Evolutionary conservation across 345 rosid species (phyloP).

Genomic region (Geranium rotundifolium): DNA sequence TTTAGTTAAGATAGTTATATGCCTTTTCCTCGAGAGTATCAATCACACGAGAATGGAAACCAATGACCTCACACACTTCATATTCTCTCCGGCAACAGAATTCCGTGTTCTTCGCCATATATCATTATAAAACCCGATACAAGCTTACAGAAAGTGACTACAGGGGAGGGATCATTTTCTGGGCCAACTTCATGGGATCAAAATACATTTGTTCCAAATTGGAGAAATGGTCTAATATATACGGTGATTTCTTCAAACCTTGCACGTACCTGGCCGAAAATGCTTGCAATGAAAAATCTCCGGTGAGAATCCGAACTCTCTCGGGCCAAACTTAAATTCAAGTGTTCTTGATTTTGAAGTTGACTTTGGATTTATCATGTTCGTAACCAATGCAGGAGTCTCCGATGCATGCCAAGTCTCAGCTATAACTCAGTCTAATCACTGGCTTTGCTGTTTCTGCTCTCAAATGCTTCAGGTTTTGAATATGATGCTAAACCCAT

Average conservation of each 20-base stretch:
- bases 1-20: too few species aligned
- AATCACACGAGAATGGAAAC: too few species aligned
- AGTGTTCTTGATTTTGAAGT: background rate
- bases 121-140: too few species aligned
- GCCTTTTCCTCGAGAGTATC: too few species aligned
- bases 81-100: too few species aligned
- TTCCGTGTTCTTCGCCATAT: too few species aligned
- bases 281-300: slow-evolving; percentile 59
- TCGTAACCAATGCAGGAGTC: background rate
- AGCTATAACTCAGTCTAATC: background rate
- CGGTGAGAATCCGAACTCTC: slow-evolving; percentile 26
- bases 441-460: too few species aligned
- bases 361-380: background rate
- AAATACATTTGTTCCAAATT: slow-evolving; percentile 58
- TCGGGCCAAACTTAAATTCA: background rate
- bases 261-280: slow-evolving; percentile 74
- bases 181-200: slow-evolving; percentile 85
- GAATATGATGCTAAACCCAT: too few species aligned
- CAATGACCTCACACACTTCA: too few species aligned
- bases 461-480: too few species aligned
- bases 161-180: slow-evolving; percentile 93
- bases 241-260: slow-evolving; percentile 91
- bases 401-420: background rate
- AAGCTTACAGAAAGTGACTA: too few species aligned
- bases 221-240: slow-evolving; percentile 66